Evolutionary conservation across 352 stramenopile species (phyloP), one percentile per base, ranked within the genome.

Genomic region (Thalassiosira hispida): DNA sequence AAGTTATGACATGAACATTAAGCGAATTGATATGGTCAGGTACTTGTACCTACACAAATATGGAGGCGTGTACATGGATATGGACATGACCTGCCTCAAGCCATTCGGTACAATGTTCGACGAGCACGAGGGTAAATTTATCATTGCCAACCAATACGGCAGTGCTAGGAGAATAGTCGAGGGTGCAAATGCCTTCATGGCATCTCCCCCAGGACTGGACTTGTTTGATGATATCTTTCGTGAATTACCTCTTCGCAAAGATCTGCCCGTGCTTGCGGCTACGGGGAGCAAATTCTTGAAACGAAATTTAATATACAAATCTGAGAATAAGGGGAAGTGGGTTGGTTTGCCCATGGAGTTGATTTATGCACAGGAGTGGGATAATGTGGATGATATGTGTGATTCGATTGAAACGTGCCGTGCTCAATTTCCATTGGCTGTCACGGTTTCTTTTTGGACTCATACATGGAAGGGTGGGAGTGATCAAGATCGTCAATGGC

Each of bases 61-160:
- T 53, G 80, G 80, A 40, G 80, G 80, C 23, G 52, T 87, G 23
- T 87, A 87, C 40, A 67, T 67, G 9, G 80, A 87, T 53, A 63
- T 83, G 42, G 80, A 87, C 33, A 65, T 82, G 49, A 27, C 49
- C 2, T 57, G 49, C 23, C 6, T 57, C 3, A 16, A 22, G 3
- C 7, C 11, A 14, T 57, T 57, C 18, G 6, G 3, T 22, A 6
- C 31, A 9, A 9, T 38, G 3, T 27, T 57, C 49, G 7, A 57
- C 18, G 11, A 27, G 25, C 12, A 12, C 18, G 2, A 2, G 2
- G 49, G 49, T 7, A 29, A 33, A 57, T 33, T 27, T 22, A 23
- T 57, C 20, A 6, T 57, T 27, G 7, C 8, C 7, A 22, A 22
- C 49, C 8, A 23, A 29, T 33, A 6, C 12, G 46, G 46, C 8